Evolutionary conservation across 2,329 filamentous ascomycete species (phyloP).

Genomic region (Didymella glomerata): DNA sequence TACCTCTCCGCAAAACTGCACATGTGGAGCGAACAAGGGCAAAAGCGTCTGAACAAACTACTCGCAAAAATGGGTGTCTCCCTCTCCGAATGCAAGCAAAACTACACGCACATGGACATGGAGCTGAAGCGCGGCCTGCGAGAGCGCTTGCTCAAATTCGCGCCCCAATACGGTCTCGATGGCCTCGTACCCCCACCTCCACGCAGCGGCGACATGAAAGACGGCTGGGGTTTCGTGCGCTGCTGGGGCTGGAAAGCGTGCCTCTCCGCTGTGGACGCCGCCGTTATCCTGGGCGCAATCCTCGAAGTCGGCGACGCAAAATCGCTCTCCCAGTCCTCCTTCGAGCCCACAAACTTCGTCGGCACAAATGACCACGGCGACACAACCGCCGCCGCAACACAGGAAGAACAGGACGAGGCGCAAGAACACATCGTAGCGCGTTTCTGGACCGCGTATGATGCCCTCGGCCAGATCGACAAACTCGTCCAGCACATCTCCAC

Average conservation of each 20-base stretch:
- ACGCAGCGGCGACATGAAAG: slow-evolving; percentile 75
- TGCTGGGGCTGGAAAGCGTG: slow-evolving; percentile 99
- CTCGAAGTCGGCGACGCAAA: slow-evolving; percentile 82
- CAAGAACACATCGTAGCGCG: slow-evolving; percentile 60
- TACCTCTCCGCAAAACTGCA: slow-evolving; percentile 91
- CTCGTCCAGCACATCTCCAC: slow-evolving; percentile 79
- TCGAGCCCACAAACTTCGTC: slow-evolving; percentile 44
- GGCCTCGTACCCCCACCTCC: slow-evolving; percentile 79
- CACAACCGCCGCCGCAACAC: slow-evolving; percentile 31
- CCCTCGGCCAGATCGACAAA: slow-evolving; percentile 67
- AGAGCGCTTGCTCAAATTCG: slow-evolving; percentile 87
- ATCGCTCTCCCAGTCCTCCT: slow-evolving; percentile 41
- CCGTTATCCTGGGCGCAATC: slow-evolving; percentile 89
- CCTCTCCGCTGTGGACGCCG: slow-evolving; percentile 89
- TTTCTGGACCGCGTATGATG: slow-evolving; percentile 68
- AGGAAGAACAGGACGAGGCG: slow-evolving; percentile 41
- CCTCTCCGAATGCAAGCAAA: slow-evolving; percentile 90
- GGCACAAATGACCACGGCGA: slow-evolving; percentile 37
- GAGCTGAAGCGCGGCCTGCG: slow-evolving; percentile 88
- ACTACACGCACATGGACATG: slow-evolving; percentile 98
- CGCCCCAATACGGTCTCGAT: slow-evolving; percentile 90
- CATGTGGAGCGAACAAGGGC: slow-evolving; percentile 90
- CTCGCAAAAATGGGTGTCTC: slow-evolving; percentile 98
- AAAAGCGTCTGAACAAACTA: slow-evolving; percentile 89
- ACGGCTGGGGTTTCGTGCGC: slow-evolving; percentile 95